phyloP scores from a whole-genome alignment of 1,139 yeast species.

The Scheffersomyces insectosa region DNA sequence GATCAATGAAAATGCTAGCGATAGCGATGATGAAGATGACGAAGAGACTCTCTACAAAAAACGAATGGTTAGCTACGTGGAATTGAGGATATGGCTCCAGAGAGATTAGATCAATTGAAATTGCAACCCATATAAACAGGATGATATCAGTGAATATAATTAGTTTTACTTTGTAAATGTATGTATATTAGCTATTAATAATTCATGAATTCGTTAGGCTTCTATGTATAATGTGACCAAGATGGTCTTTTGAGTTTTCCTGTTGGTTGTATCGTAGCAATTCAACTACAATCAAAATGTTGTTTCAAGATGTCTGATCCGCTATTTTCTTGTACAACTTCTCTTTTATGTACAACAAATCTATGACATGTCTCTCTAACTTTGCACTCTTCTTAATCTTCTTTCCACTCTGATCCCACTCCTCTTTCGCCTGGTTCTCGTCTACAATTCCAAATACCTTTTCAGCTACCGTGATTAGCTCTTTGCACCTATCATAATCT shows the following conservation, averaged over 20 bases:
- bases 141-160: no score
- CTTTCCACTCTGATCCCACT: conserved; percentile 25
- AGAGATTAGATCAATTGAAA: conserved; percentile 13
- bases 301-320: no score
- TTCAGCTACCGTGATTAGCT: conserved; percentile 30
- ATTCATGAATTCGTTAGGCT: no score
- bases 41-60: conserved; percentile 45
- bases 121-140: no score
- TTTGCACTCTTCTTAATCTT: conserved; percentile 33
- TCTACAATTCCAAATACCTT: conserved; percentile 25
- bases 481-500: conserved; percentile 46
- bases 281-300: no score
- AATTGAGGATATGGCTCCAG: conserved; percentile 49
- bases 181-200: no score
- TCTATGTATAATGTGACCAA: no score
- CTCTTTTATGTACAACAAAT: conserved; percentile 42
- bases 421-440: conserved; percentile 17
- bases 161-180: no score
- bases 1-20: conserved; percentile 18
- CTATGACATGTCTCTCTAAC: conserved; percentile 47
- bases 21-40: conserved; percentile 24
- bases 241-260: no score
- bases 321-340: conserved; percentile 16
- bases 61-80: conserved; percentile 60
- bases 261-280: no score